Percentiles rank a stretch among this genome's conserved stretches.
These are phyloP conservation scores for Hibiscus mutabilis DNA, from an alignment of 345 rosid species.

Conservation along the genomic window DNA sequence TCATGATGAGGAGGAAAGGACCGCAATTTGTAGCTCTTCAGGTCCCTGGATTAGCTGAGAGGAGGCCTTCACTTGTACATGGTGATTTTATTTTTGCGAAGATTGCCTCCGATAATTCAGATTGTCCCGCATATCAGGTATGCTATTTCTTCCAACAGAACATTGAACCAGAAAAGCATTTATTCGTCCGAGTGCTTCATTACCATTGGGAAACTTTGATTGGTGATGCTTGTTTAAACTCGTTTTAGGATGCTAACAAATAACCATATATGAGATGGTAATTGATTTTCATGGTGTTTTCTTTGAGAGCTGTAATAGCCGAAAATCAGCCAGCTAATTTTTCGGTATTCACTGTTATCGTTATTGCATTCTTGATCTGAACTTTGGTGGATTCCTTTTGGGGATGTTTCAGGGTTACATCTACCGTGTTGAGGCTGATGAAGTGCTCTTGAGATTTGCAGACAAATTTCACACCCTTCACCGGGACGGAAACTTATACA, in stretches of 20 bases:
- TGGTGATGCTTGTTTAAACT: neutral
- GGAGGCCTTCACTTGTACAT: constrained; percentile 52
- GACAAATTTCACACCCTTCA: constrained; percentile 26
- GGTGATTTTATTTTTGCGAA: constrained; percentile 43
- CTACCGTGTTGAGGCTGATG: constrained; percentile 49
- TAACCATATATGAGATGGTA: neutral
- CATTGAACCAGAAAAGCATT: neutral
- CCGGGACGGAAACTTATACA: constrained; percentile 23
- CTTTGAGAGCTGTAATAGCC: neutral
- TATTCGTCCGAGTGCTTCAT: neutral
- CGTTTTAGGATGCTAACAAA: neutral
- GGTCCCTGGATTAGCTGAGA: constrained; percentile 62
- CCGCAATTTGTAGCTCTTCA: constrained; percentile 28
- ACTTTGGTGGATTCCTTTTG: neutral
- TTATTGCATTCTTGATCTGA: neutral
- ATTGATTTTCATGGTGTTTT: neutral
- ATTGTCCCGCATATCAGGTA: constrained; percentile 26
- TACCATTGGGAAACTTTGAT: neutral
- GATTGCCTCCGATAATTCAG: constrained; percentile 13
- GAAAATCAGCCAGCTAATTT: neutral
- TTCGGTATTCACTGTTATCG: neutral
- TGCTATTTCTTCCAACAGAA: neutral
- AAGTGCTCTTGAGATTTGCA: constrained; percentile 39
- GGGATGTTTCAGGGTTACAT: constrained; percentile 37
- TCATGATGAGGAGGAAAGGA: constrained; percentile 39